phyloP scores from a whole-genome alignment of 768 basidiomycete genomes.

The Chalciporus chontae region DNA sequence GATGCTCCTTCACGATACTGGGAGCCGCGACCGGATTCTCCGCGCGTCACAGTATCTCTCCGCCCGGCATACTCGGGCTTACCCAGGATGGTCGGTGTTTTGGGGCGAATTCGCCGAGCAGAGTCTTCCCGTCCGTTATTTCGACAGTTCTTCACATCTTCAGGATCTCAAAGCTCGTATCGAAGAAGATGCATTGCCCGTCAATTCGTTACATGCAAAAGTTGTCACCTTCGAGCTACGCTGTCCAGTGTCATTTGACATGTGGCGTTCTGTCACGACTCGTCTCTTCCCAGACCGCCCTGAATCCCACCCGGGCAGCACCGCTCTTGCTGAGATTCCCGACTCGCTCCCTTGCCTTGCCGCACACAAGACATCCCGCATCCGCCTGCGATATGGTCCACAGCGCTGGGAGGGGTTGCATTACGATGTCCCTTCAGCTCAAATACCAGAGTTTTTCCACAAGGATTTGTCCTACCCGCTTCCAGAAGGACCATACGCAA shows the following conservation, averaged over 20 bases:
- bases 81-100: slow-evolving; percentile 30
- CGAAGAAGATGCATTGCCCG: slow-evolving; percentile 31
- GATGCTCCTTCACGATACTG: slow-evolving; percentile 24
- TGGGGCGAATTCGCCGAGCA: slow-evolving; percentile 7
- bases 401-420: too few species aligned
- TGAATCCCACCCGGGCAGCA: slow-evolving; percentile 25
- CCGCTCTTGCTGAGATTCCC: slow-evolving; percentile 9
- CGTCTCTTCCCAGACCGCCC: too few species aligned
- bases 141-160: slow-evolving; percentile 16
- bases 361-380: slow-evolving; percentile 5
- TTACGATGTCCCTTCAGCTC: too few species aligned
- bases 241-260: slow-evolving; percentile 31
- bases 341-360: slow-evolving; percentile 9
- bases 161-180: slow-evolving; percentile 25
- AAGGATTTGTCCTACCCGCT: too few species aligned
- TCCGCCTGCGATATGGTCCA: too few species aligned
- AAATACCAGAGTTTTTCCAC: too few species aligned
- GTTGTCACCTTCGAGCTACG: slow-evolving; percentile 37
- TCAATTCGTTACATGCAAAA: not conserved
- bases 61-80: slow-evolving; percentile 20
- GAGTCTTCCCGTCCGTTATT: slow-evolving; percentile 35
- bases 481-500: too few species aligned
- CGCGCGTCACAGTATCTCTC: slow-evolving; percentile 30
- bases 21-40: slow-evolving; percentile 25
- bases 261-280: slow-evolving; percentile 39